Percentiles rank a stretch among this genome's conserved stretches.
phyloP scores from a whole-genome alignment of 768 basidiomycete genomes.

The Suillus placidus region DNA sequence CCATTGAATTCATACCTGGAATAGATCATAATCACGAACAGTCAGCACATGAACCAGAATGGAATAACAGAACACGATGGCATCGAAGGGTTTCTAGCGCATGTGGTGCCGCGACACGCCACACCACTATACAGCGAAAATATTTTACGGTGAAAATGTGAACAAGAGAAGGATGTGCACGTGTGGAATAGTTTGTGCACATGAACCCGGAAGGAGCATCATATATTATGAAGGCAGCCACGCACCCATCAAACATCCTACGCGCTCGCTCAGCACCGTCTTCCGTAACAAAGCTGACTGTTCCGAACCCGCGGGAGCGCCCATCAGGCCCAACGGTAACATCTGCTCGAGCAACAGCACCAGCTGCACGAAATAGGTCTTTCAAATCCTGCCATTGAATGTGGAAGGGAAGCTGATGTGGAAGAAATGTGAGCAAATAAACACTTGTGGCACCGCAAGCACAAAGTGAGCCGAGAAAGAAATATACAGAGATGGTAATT shows the following conservation, averaged over 20 bases:
- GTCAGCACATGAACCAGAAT: conserved; percentile 13
- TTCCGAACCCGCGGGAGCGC: conserved; percentile 90
- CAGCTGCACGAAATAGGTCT: conserved; percentile 90
- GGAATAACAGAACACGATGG: not conserved
- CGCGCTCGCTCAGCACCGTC: conserved; percentile 84
- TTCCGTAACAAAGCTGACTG: conserved; percentile 83
- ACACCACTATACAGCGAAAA: not conserved
- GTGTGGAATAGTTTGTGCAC: not conserved
- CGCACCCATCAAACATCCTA: conserved; percentile 88
- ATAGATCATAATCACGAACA: not conserved
- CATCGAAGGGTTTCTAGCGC: not conserved
- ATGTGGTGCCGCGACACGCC: not conserved
- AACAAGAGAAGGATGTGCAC: not conserved
- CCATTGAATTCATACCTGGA: conserved; percentile 87
- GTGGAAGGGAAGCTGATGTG: conserved; percentile 79
- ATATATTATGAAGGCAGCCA: conserved; percentile 15
- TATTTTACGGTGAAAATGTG: not conserved
- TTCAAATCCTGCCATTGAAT: conserved; percentile 99
- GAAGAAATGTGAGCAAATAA: not conserved
- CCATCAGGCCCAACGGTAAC: conserved; percentile 88
- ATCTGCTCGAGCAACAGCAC: conserved; percentile 88
- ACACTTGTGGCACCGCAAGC: not conserved
- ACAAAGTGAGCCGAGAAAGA: not conserved
- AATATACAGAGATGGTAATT: not conserved
- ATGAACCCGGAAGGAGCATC: not conserved